phyloP scores from a whole-genome alignment of 2,329 filamentous ascomycete genomes.

The Phyllosticta citrichinensis region DNA sequence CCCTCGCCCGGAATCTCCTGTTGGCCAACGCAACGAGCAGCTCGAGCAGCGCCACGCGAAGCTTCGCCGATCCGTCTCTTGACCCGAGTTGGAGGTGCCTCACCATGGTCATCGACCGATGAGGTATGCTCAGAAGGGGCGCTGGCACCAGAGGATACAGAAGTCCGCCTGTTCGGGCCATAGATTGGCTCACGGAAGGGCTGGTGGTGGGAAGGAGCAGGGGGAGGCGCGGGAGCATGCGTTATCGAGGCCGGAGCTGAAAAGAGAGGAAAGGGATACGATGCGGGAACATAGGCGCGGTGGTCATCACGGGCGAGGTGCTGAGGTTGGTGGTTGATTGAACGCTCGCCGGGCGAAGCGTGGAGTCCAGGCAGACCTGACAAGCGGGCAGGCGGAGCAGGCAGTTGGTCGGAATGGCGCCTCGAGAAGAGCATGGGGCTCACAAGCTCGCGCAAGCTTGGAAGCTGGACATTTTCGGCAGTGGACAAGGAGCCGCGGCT shows the following conservation, averaged over 20 bases:
- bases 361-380: slow-evolving; percentile 16
- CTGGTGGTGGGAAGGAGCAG: not conserved
- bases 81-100: slow-evolving; percentile 18
- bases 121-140: slow-evolving; percentile 18
- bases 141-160: slow-evolving; percentile 16
- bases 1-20: slow-evolving; percentile 65
- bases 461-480: slow-evolving; percentile 18
- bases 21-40: slow-evolving; percentile 27
- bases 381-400: not conserved
- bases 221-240: not conserved
- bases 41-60: slow-evolving; percentile 22
- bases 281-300: slow-evolving; percentile 23
- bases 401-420: slow-evolving; percentile 14
- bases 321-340: slow-evolving; percentile 21
- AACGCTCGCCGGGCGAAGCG: slow-evolving; percentile 15
- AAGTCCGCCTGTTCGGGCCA: slow-evolving; percentile 23
- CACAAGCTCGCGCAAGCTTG: slow-evolving; percentile 28
- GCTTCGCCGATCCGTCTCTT: slow-evolving; percentile 25
- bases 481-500: slow-evolving; percentile 12
- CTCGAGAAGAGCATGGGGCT: slow-evolving; percentile 26
- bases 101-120: slow-evolving; percentile 22
- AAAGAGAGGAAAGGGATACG: slow-evolving; percentile 17
- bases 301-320: slow-evolving; percentile 27
- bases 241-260: not conserved
- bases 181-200: slow-evolving; percentile 3